These are phyloP conservation scores for Leccinellum luteum DNA, from an alignment of 768 basidiomycete genomes.

Conservation along the genomic window DNA sequence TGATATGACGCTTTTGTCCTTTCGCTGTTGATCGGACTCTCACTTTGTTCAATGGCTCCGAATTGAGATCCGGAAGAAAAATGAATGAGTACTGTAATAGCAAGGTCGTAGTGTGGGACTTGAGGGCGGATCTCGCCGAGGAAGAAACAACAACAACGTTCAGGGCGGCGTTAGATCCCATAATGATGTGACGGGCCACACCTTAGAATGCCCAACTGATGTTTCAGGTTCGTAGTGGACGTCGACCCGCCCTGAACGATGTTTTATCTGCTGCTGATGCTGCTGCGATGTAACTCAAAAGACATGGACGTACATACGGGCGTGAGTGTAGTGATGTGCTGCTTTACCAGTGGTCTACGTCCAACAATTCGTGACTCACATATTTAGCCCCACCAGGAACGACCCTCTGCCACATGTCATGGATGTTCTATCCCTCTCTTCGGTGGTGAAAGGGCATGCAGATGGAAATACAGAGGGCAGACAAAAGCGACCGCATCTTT, in stretches of 20 bases:
- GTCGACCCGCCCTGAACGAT: neutral
- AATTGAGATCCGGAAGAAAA: constrained; percentile 23
- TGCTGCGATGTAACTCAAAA: constrained; percentile 9
- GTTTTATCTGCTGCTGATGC: neutral
- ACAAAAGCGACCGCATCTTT: constrained; percentile 6
- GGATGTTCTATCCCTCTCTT: neutral
- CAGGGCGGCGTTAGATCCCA: constrained; percentile 18
- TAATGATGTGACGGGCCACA: neutral
- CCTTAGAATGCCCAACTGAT: neutral
- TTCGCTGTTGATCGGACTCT: constrained; percentile 17
- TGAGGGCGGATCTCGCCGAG: constrained; percentile 30
- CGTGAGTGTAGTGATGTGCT: neutral
- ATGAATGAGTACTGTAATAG: neutral
- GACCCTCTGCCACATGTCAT: constrained; percentile 5
- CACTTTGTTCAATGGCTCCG: constrained; percentile 17
- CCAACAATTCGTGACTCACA: neutral
- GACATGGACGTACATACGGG: neutral
- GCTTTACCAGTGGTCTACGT: neutral
- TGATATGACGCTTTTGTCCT: neutral
- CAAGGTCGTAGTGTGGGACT: constrained; percentile 9
- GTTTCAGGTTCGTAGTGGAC: constrained; percentile 16
- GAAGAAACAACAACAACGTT: constrained; percentile 3
- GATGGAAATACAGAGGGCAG: neutral
- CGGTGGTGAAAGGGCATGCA: neutral
- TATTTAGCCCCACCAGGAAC: constrained; percentile 4